Percentiles rank a stretch among this genome's conserved stretches.
phyloP scores from a whole-genome alignment of 2,329 filamentous ascomycete genomes.

The Aspergillus persii region DNA sequence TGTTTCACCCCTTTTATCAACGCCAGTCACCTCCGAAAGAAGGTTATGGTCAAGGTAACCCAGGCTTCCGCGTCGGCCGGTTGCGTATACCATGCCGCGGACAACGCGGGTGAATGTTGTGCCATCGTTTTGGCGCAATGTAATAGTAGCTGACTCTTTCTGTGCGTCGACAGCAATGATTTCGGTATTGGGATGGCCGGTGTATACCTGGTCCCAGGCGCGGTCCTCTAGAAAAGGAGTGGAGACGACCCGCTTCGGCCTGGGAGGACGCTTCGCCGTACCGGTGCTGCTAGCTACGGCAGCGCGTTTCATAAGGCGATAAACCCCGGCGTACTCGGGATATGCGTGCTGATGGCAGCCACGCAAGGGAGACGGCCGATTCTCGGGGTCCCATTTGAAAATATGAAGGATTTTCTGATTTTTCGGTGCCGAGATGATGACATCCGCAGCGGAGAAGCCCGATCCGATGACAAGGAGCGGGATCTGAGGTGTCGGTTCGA shows the following conservation, averaged over 20 bases:
- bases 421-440: slow-evolving; percentile 54
- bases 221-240: slow-evolving; percentile 49
- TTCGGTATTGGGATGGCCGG: slow-evolving; percentile 56
- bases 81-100: slow-evolving; percentile 53
- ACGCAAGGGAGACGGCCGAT: slow-evolving; percentile 55
- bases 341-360: slow-evolving; percentile 61
- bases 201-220: slow-evolving; percentile 52
- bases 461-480: slow-evolving; percentile 59
- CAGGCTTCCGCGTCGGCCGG: slow-evolving; percentile 56
- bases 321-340: slow-evolving; percentile 61
- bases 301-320: slow-evolving; percentile 59
- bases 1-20: slow-evolving; percentile 12
- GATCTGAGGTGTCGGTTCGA: slow-evolving; percentile 24
- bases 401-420: slow-evolving; percentile 57
- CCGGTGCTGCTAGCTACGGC: slow-evolving; percentile 24
- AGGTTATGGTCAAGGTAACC: slow-evolving; percentile 50
- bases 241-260: slow-evolving; percentile 36
- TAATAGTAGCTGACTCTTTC: slow-evolving; percentile 37
- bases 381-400: slow-evolving; percentile 59
- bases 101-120: slow-evolving; percentile 46
- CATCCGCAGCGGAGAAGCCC: slow-evolving; percentile 61
- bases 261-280: slow-evolving; percentile 22
- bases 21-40: slow-evolving; percentile 47
- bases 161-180: slow-evolving; percentile 40
- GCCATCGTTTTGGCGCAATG: slow-evolving; percentile 45